Evolutionary conservation across 108 stramenopile genomes (phyloP).

Genomic region (Cyclotella sp.): DNA sequence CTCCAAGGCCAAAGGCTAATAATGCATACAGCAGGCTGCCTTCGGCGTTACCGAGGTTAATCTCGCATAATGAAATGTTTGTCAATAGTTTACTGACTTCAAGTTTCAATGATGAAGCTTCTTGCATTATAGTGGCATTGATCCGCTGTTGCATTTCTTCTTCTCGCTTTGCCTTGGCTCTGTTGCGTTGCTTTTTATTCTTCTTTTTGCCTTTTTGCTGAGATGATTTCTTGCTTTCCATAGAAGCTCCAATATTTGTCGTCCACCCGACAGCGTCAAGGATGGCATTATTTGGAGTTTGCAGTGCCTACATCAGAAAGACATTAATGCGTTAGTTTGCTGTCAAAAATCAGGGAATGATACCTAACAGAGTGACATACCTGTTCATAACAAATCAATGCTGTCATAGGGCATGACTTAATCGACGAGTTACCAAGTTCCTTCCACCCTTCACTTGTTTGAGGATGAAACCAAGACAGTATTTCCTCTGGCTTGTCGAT

Average conservation of each 20-base stretch:
- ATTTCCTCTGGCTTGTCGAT: neutral
- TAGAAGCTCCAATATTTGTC: neutral
- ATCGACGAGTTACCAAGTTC: conserved; percentile 7
- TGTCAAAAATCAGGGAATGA: neutral
- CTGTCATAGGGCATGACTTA: conserved; percentile 1
- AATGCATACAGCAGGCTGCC: conserved; percentile 4
- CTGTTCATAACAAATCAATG: conserved; percentile 11
- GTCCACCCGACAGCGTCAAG: neutral
- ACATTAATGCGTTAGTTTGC: neutral
- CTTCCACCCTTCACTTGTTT: neutral
- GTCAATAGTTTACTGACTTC: conserved; percentile 10
- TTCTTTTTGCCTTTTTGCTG: neutral
- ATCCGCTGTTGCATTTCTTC: neutral
- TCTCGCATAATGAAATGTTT: conserved; percentile 14
- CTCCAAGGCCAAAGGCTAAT: conserved; percentile 7
- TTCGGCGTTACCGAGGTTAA: neutral
- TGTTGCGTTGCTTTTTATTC: no score
- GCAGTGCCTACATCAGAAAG: neutral
- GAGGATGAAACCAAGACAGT: neutral
- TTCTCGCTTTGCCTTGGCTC: neutral
- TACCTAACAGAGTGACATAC: neutral
- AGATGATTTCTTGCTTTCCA: neutral
- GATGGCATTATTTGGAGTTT: neutral
- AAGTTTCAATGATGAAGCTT: neutral
- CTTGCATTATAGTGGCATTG: neutral